Percentiles rank a stretch among this genome's conserved stretches.
Evolutionary conservation across 2,329 filamentous ascomycete species (phyloP).

Genomic region (Botryotinia globosa): DNA sequence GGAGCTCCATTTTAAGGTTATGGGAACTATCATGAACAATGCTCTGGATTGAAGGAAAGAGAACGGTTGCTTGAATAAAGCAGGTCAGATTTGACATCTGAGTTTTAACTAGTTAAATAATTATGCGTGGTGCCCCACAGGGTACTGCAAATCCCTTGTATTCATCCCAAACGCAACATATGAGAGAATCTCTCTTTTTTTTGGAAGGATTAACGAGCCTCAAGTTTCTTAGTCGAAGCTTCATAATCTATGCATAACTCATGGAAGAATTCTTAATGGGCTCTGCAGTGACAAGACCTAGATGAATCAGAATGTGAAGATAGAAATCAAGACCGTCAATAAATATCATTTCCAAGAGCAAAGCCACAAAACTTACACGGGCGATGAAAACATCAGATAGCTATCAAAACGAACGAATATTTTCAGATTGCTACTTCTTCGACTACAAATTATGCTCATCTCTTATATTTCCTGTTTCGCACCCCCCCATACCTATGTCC

Average conservation of each 20-base stretch:
- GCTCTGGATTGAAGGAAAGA: background rate
- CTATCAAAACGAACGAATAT: conserved; percentile 1
- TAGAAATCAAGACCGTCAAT: background rate
- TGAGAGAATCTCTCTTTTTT: background rate
- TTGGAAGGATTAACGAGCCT: background rate
- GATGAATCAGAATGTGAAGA: background rate
- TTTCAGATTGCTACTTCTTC: conserved; percentile 11
- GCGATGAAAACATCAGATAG: background rate
- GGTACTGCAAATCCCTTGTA: background rate
- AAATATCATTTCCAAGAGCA: background rate
- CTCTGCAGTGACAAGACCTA: background rate
- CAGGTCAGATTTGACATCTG: conserved; percentile 5
- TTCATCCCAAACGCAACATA: background rate
- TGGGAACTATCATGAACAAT: background rate
- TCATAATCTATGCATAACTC: background rate
- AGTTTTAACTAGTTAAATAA: background rate
- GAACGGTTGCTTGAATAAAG: background rate
- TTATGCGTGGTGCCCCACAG: conserved; percentile 3
- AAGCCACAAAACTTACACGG: background rate
- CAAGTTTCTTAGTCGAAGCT: background rate
- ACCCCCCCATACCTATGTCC: background rate
- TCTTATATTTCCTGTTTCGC: background rate
- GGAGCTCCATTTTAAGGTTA: conserved; percentile 3
- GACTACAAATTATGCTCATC: conserved; percentile 5
- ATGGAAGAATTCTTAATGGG: background rate